phyloP scores from a whole-genome alignment of 2,329 filamentous ascomycete genomes.

The Harringtonia lauricola region DNA sequence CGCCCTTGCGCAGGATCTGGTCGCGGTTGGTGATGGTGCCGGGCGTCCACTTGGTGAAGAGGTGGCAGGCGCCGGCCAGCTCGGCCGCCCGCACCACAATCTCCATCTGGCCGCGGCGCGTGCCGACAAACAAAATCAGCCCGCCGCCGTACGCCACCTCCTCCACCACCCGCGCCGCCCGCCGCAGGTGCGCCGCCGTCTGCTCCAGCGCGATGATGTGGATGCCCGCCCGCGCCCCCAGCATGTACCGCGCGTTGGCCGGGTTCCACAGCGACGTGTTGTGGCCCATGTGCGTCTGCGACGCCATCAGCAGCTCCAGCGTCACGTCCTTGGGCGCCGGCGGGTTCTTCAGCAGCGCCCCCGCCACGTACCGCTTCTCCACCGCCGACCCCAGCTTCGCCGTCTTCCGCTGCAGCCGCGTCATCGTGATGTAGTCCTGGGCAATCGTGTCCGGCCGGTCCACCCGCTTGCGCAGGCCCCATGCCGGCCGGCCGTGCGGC shows the following conservation, averaged over 20 bases:
- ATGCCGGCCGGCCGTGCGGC: not conserved
- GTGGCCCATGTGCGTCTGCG: slow-evolving; percentile 84
- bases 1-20: slow-evolving; percentile 65
- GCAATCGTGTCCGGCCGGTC: slow-evolving; percentile 17
- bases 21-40: slow-evolving; percentile 89
- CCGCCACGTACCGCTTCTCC: slow-evolving; percentile 50
- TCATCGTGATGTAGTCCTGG: slow-evolving; percentile 23
- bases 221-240: slow-evolving; percentile 74
- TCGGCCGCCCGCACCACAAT: slow-evolving; percentile 72
- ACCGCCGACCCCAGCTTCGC: slow-evolving; percentile 36
- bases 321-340: slow-evolving; percentile 71
- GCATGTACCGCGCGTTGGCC: slow-evolving; percentile 86
- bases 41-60: slow-evolving; percentile 89
- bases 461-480: slow-evolving; percentile 1
- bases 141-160: slow-evolving; percentile 76
- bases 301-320: slow-evolving; percentile 80
- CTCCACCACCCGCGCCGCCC: slow-evolving; percentile 84
- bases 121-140: slow-evolving; percentile 84
- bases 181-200: slow-evolving; percentile 80
- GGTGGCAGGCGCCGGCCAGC: slow-evolving; percentile 67
- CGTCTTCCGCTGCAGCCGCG: slow-evolving; percentile 33
- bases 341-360: slow-evolving; percentile 58
- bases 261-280: slow-evolving; percentile 90
- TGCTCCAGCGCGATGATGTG: slow-evolving; percentile 90
- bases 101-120: slow-evolving; percentile 67